Conservation (phyloP, 208 protist genomes). For the Leishmania amazonensis region DNA sequence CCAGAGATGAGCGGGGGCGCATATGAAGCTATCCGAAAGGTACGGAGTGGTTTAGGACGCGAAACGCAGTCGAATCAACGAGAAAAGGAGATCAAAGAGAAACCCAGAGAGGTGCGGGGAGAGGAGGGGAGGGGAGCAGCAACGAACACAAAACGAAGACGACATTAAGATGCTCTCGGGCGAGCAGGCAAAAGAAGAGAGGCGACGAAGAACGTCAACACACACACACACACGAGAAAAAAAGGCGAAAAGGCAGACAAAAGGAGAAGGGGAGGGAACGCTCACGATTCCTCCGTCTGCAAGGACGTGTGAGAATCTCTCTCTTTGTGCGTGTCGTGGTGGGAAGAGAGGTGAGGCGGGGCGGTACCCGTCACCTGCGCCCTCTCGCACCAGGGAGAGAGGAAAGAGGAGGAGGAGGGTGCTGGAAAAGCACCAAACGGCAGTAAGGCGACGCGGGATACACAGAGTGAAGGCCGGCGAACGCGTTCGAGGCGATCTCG, state of each 20-base stretch:
- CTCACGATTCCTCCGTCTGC: background rate
- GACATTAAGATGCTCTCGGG: background rate
- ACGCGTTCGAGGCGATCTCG: background rate
- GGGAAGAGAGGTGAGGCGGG: background rate
- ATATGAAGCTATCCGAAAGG: background rate
- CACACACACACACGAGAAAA: background rate
- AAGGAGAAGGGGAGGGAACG: background rate
- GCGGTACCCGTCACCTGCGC: background rate
- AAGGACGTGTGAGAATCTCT: background rate
- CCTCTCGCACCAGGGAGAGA: background rate
- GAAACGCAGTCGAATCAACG: background rate
- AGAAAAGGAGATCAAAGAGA: background rate
- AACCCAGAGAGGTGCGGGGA: background rate
- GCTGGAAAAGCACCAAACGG: background rate
- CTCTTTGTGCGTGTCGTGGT: background rate
- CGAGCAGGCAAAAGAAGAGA: background rate
- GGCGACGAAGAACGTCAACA: background rate
- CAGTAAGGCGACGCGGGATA: background rate
- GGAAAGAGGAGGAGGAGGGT: background rate
- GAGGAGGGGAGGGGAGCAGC: background rate
- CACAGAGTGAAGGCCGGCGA: background rate
- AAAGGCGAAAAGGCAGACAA: background rate
- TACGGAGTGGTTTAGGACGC: background rate
- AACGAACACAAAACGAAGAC: background rate
- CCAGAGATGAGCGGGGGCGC: background rate